Conservation (phyloP, 176 grass and related monocot genomes). For the Tillandsia fasciculata region DNA sequence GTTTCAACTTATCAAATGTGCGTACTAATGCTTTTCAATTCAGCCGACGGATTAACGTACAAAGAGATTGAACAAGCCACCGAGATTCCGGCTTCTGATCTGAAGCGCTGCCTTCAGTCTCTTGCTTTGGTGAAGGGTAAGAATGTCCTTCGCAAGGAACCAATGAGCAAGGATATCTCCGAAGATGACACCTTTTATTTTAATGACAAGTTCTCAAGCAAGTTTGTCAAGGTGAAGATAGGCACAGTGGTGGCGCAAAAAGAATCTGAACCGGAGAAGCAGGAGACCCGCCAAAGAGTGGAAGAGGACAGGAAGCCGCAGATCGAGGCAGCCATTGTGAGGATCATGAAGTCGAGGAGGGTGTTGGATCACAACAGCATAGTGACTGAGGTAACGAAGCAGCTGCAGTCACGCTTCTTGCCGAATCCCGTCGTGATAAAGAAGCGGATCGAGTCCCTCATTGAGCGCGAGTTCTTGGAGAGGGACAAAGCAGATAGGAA, state of each 20-base stretch:
- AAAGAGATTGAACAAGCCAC: conserved; percentile 81
- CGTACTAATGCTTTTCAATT: conserved; percentile 88
- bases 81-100: conserved; percentile 71
- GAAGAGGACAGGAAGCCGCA: conserved; percentile 98
- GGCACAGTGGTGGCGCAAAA: conserved; percentile 88
- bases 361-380: conserved; percentile 95
- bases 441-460: conserved; percentile 89
- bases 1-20: conserved; percentile 99
- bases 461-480: conserved; percentile 94
- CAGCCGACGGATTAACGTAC: conserved; percentile 44
- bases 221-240: conserved; percentile 96
- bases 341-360: conserved; percentile 89
- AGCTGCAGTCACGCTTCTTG: conserved; percentile 82
- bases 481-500: conserved; percentile 95
- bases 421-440: conserved; percentile 95
- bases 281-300: conserved; percentile 87
- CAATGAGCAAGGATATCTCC: conserved; percentile 97
- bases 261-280: conserved; percentile 96
- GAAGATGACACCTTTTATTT: conserved; percentile 90
- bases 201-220: conserved; percentile 95
- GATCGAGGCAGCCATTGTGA: conserved; percentile 91
- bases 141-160: conserved; percentile 89
- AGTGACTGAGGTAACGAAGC: conserved; percentile 86
- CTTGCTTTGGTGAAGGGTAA: conserved; percentile 98
- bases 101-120: conserved; percentile 92